Evolutionary conservation across 225 moss, liverwort and hornwort species (phyloP).

Genomic region (Neckera pumila): DNA sequence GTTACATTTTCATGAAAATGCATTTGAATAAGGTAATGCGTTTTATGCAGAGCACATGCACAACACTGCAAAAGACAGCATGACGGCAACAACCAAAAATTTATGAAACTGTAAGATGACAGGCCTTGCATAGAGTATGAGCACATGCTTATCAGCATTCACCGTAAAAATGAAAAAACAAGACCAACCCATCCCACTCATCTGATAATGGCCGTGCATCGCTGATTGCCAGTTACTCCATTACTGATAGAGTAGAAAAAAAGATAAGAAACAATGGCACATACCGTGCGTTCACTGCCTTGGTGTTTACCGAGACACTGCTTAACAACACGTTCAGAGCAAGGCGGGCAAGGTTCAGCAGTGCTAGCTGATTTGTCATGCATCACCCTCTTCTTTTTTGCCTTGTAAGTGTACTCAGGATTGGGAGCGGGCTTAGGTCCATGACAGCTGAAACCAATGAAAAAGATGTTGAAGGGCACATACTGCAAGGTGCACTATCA

Average conservation of each 20-base stretch:
- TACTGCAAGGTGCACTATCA: background rate
- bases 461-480: background rate
- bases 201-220: background rate
- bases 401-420: slow-evolving; percentile 72
- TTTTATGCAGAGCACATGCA: background rate
- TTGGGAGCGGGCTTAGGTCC: slow-evolving; percentile 64
- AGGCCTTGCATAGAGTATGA: background rate
- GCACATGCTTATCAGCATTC: background rate
- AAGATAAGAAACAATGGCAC: background rate
- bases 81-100: background rate
- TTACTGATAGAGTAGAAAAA: background rate
- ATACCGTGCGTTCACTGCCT: slow-evolving; percentile 71
- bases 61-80: background rate
- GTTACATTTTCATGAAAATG: background rate
- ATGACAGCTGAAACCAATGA: slow-evolving; percentile 58
- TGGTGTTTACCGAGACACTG: slow-evolving; percentile 74
- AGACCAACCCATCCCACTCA: background rate
- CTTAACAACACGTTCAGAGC: slow-evolving; percentile 58
- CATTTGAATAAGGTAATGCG: background rate
- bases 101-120: background rate
- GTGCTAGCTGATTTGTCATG: slow-evolving; percentile 8
- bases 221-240: background rate
- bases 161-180: background rate
- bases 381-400: slow-evolving; percentile 54
- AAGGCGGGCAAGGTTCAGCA: slow-evolving; percentile 69